Conservation (phyloP, 2,329 filamentous ascomycete genomes). For the Hypoxylon sp. region DNA sequence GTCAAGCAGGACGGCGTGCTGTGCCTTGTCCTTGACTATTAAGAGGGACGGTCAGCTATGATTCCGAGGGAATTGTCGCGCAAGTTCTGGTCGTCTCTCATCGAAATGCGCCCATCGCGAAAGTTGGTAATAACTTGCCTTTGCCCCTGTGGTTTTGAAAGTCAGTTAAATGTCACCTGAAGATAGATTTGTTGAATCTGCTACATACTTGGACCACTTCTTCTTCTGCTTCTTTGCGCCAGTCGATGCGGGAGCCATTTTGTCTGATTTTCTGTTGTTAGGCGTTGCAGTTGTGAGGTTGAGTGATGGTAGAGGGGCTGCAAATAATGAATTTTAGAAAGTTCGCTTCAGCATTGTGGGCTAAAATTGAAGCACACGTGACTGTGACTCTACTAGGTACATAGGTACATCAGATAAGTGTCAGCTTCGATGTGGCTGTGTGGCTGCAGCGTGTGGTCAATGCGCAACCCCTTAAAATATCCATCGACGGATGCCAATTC, state of each 20-base stretch:
- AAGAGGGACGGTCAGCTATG: constrained; percentile 39
- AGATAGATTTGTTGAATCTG: constrained; percentile 35
- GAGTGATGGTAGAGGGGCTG: constrained; percentile 47
- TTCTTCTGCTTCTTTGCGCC: constrained; percentile 86
- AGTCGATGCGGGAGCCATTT: constrained; percentile 65
- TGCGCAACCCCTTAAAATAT: neutral
- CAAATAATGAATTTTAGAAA: constrained; percentile 48
- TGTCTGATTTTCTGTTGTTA: constrained; percentile 53
- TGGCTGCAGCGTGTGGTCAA: too few species aligned
- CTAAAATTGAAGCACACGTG: constrained; percentile 43
- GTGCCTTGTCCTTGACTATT: constrained; percentile 99
- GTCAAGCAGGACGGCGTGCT: constrained; percentile 99
- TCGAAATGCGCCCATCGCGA: constrained; percentile 22
- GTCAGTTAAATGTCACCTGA: constrained; percentile 36
- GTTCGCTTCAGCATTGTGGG: constrained; percentile 50
- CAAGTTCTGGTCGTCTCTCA: constrained; percentile 26
- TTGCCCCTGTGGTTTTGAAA: constrained; percentile 47
- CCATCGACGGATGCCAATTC: too few species aligned
- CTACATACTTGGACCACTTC: constrained; percentile 79
- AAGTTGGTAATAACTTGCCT: constrained; percentile 47
- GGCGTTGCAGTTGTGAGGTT: constrained; percentile 46
- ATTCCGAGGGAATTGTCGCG: constrained; percentile 13
- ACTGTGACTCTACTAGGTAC: constrained; percentile 17
- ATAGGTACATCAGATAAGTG: neutral
- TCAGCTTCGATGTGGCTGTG: too few species aligned